phyloP scores from a whole-genome alignment of 495 filamentous ascomycete genomes.

The Penicillium paradoxum region DNA sequence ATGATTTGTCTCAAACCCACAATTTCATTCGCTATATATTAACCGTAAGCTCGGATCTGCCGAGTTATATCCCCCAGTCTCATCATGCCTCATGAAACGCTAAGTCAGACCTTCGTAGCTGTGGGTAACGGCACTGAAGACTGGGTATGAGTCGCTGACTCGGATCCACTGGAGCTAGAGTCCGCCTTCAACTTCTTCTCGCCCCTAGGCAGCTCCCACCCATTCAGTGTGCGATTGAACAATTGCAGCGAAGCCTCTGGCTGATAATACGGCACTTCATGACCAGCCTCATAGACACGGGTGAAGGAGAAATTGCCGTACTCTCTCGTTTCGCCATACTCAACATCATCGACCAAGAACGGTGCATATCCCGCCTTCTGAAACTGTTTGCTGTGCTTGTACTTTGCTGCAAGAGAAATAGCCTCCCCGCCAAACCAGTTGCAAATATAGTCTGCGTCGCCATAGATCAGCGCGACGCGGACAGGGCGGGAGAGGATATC shows the following conservation, averaged over 20 bases:
- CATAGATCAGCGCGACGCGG: slow-evolving; percentile 64
- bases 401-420: slow-evolving; percentile 36
- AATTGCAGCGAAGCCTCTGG: slow-evolving; percentile 46
- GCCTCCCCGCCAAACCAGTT: slow-evolving; percentile 46
- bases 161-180: slow-evolving; percentile 42
- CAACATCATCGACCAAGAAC: slow-evolving; percentile 35
- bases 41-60: not conserved
- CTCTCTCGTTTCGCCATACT: slow-evolving; percentile 50
- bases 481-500: slow-evolving; percentile 50
- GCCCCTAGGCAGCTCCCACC: slow-evolving; percentile 53
- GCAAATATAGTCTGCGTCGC: slow-evolving; percentile 54
- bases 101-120: not conserved
- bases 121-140: slow-evolving; percentile 45
- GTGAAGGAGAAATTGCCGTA: slow-evolving; percentile 54
- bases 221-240: slow-evolving; percentile 50
- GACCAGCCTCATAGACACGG: slow-evolving; percentile 54
- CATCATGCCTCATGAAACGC: not conserved
- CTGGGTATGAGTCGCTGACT: slow-evolving; percentile 53
- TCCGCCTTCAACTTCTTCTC: slow-evolving; percentile 36
- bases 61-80: not conserved
- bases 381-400: slow-evolving; percentile 37
- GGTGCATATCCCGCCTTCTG: slow-evolving; percentile 43
- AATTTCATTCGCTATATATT: not conserved
- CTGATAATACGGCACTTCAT: slow-evolving; percentile 56
- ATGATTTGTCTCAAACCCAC: not conserved